Base-by-base conservation (phyloP, 176 grass and related monocot genomes). In the Ananas comosus region DNA sequence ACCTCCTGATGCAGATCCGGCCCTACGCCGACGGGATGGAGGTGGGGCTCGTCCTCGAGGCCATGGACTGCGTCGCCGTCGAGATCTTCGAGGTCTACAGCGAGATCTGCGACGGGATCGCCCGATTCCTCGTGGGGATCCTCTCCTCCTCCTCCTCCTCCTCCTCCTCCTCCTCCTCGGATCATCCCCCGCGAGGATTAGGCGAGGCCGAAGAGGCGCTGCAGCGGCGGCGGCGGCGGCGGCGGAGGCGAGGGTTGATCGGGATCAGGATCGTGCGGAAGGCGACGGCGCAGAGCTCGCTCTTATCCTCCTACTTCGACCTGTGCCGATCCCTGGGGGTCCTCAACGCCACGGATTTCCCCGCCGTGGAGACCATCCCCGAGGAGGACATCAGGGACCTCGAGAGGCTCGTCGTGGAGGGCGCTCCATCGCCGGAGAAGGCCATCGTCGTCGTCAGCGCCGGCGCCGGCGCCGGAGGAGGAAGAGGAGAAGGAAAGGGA, bases 41-140 rank as follows among this genome's bases (percentile, higher is more conserved):
- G 73, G 63, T 76, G 10, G 84, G 63, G 13, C 89, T 96, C 63
- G 25, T 96, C 4, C 74, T 92, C 17, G 89, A 96, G 25, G 93
- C 88, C 0, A 96, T 96, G 89, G 86, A 96, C 64, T 92, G 89
- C 52, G 86, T 87, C 11, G 81, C 87, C 64, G 85, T 96, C 71
- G 88, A 96, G 81, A 92, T 90, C 70, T 96, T 92, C 75, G 93
- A 96, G 64, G 93, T 96, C 2, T 92, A 96, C 83, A 89, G 86
- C 75, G 75, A 82, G 68, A 83, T 97, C 13, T 88, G 94, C 79
- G 87, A 81, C 21, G 86, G 94, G 64, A 87, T 96, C 53, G 83
- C 86, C 2, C 79, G 76, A 33, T 90, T 92, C 81, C 89, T 96
- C 64, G 70, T 85, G 17, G 59, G 74, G 49, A 69, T 83, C 12